These are phyloP conservation scores for Copromyces sp. DNA, from an alignment of 495 filamentous ascomycete genomes.

Conservation along the genomic window DNA sequence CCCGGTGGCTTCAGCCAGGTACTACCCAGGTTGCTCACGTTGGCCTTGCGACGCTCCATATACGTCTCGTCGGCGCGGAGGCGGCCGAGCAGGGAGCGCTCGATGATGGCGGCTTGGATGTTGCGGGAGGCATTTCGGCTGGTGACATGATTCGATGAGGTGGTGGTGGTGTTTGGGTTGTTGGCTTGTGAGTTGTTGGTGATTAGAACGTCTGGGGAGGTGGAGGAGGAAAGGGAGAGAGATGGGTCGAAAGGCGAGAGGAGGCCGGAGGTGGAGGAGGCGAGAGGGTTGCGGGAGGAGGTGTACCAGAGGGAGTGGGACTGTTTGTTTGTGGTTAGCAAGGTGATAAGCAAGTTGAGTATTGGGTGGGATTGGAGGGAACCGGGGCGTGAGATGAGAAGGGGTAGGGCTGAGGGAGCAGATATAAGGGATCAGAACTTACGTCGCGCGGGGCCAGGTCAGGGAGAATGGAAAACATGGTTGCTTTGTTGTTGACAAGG, in stretches of 20 bases:
- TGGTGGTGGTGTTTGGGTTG: slow-evolving; percentile 11
- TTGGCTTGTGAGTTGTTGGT: slow-evolving; percentile 16
- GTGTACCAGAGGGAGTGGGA: slow-evolving; percentile 65
- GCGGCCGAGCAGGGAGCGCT: slow-evolving; percentile 46
- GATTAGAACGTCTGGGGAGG: slow-evolving; percentile 7
- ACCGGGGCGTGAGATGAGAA: neutral
- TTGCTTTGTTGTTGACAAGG: slow-evolving; percentile 7
- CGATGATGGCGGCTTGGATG: slow-evolving; percentile 20
- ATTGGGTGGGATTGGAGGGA: slow-evolving; percentile 2
- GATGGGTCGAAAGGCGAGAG: slow-evolving; percentile 19
- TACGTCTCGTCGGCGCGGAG: slow-evolving; percentile 59
- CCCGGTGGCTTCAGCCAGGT: slow-evolving; percentile 74
- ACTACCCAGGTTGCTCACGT: slow-evolving; percentile 63
- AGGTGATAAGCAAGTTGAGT: slow-evolving; percentile 2
- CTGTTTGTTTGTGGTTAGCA: slow-evolving; percentile 25
- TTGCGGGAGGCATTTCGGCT: slow-evolving; percentile 1
- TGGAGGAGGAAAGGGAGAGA: slow-evolving; percentile 3
- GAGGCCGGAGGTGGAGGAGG: neutral
- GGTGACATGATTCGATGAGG: slow-evolving; percentile 8
- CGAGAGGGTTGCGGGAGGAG: slow-evolving; percentile 39
- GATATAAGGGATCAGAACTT: slow-evolving; percentile 19
- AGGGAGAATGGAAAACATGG: slow-evolving; percentile 61
- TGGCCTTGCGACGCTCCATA: slow-evolving; percentile 55
- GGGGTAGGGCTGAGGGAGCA: neutral
- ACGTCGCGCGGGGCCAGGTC: slow-evolving; percentile 63